Evolutionary conservation across 352 stramenopile species (phyloP).

Genomic region (Plasmopara halstedii): DNA sequence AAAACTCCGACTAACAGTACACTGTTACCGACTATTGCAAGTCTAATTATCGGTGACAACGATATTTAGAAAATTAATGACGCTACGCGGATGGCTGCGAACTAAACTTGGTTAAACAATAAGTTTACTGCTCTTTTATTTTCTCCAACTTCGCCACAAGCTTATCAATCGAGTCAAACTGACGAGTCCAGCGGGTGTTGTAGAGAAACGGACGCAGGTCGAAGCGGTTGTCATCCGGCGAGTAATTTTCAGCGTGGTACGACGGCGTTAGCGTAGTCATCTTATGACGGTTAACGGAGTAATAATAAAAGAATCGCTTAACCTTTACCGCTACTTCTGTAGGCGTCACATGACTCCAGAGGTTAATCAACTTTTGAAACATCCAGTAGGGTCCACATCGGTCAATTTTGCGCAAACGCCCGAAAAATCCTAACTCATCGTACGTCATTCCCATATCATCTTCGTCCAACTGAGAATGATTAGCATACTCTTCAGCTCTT

Average conservation of each 20-base stretch:
- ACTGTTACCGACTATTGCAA: constrained; percentile 29
- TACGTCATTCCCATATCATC: constrained; percentile 99
- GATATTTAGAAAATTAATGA: constrained; percentile 32
- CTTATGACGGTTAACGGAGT: constrained; percentile 98
- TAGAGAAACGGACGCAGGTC: constrained; percentile 98
- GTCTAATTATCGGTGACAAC: constrained; percentile 25
- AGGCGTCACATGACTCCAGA: constrained; percentile 85
- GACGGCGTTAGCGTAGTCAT: constrained; percentile 98
- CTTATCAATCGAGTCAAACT: constrained; percentile 94
- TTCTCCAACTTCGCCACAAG: constrained; percentile 74
- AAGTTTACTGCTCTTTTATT: constrained; percentile 50
- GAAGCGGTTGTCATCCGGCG: constrained; percentile 98
- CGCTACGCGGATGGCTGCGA: constrained; percentile 22
- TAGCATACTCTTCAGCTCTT: constrained; percentile 40
- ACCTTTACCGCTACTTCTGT: constrained; percentile 79
- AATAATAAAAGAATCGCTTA: constrained; percentile 98
- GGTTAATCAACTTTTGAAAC: constrained; percentile 80
- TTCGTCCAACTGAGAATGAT: constrained; percentile 96
- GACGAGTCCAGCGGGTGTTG: constrained; percentile 91
- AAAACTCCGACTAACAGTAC: constrained; percentile 24
- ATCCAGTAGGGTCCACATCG: constrained; percentile 94
- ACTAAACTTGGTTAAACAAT: constrained; percentile 16
- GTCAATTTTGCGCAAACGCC: constrained; percentile 92
- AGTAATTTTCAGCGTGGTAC: constrained; percentile 99
- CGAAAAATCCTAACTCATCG: constrained; percentile 95